Evolutionary conservation across 768 basidiomycete species (phyloP), one percentile per base, ranked within the genome.

Genomic region (Podaxis sp.): DNA sequence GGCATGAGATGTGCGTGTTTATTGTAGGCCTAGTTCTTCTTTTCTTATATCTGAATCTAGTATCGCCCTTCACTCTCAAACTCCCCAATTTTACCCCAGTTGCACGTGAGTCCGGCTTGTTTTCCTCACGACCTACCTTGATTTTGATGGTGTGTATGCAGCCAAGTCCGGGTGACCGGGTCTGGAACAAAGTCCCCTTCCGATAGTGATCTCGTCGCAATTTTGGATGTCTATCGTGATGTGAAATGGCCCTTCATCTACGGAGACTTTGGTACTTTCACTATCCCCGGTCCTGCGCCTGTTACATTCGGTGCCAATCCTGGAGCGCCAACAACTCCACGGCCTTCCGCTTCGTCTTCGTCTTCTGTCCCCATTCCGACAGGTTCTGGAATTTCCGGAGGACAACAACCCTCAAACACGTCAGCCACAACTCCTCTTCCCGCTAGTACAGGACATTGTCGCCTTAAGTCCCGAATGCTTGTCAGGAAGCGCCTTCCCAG

Each of bases 31-130:
- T 38, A 54, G 30, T 20, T n/a, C 26, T 26, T 24, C 48, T 59
- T 37, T 22, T 37, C 58, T 65, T 33, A 37, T 66, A 64, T 53
- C 56, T 65, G 40, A 37, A 51, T 62, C 22, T 55, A 81, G 81
- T 57, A 69, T 83, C 37, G 82, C 82, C 13, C 72, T 84, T 63
- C 82, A 83, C 67, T 77, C 77, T 17, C 67, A 67, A 40, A 70
- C 70, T 20, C 78, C 81, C 2, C 82, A 82, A 68, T 80, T 76
- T 68, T 81, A 83, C 63, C 81, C 81, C 5, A 78, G 79, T 59
- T 83, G 82, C 78, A 72, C 75, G 83, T 83, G 68, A 74, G 81
- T 74, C 28, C 11, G 53, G 62, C 61, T 40, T 55, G 24, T 40
- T 15, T 30, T n/a, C 28, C 37, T 22, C 53, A 13, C 33, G 7